phyloP scores from a whole-genome alignment of 2,329 filamentous ascomycete genomes.

The Pestalotiopsis sp. region DNA sequence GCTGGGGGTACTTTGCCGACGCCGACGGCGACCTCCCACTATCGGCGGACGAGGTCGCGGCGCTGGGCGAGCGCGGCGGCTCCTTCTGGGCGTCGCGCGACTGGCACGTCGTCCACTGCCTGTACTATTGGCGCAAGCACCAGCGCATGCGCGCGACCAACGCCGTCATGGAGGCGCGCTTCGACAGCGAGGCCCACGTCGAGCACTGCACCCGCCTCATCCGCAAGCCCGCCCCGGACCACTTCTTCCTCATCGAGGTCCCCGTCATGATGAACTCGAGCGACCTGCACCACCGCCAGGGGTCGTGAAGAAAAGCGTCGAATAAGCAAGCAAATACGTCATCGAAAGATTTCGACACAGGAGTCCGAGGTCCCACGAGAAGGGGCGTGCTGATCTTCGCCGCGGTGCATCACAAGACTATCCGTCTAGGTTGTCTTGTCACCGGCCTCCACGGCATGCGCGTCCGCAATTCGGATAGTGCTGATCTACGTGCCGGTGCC shows the following conservation, averaged over 20 bases:
- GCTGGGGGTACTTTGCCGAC: conserved; percentile 1
- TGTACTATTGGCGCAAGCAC: conserved; percentile 4
- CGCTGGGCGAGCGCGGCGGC: background rate
- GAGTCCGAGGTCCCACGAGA: too few relatives aligned
- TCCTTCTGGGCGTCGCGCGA: background rate
- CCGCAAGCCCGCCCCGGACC: background rate
- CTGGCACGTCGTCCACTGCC: conserved; percentile 7
- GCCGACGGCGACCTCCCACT: background rate
- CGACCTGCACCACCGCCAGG: background rate
- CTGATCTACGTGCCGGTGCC: too few relatives aligned
- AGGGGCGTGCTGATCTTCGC: too few relatives aligned
- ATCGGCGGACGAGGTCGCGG: background rate
- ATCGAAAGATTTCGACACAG: too few relatives aligned
- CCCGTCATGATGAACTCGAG: conserved; percentile 1
- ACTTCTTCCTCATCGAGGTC: conserved; percentile 1
- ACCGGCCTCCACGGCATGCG: too few relatives aligned
- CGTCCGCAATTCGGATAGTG: too few relatives aligned
- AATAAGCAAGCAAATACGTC: too few relatives aligned
- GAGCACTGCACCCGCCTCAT: conserved; percentile 6
- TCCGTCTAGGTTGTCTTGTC: too few relatives aligned
- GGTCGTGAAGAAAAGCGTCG: background rate
- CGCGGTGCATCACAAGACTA: too few relatives aligned
- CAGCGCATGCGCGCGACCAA: background rate
- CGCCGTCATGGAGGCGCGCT: background rate
- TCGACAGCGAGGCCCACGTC: background rate